Percentiles rank a stretch among this genome's conserved stretches.
Evolutionary conservation across 2,329 filamentous ascomycete genomes (phyloP).

Genomic region (Claviceps pazoutovae): DNA sequence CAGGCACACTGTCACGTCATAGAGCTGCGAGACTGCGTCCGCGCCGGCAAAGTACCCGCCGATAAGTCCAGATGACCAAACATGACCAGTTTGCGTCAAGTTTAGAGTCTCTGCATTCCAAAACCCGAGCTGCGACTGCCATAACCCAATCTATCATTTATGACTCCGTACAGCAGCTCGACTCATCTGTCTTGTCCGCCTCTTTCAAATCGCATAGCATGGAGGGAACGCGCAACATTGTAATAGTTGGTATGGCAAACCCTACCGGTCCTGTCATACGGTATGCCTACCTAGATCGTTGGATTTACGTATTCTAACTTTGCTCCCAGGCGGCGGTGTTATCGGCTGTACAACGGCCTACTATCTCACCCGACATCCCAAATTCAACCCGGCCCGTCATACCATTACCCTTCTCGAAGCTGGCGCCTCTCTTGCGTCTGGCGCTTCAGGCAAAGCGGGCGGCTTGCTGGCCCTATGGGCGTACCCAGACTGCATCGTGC

Average conservation of each 20-base stretch:
- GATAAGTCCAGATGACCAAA: too few species aligned
- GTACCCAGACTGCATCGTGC: conserved; percentile 72
- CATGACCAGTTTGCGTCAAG: too few species aligned
- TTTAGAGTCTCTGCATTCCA: too few species aligned
- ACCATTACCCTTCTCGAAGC: conserved; percentile 81
- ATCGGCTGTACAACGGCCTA: conserved; percentile 89
- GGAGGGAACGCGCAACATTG: conserved; percentile 29
- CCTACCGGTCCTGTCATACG: not conserved
- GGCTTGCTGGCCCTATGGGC: conserved; percentile 86
- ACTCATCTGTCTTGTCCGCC: too few species aligned
- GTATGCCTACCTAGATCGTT: not conserved
- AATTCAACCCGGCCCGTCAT: conserved; percentile 61
- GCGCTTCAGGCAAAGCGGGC: conserved; percentile 87
- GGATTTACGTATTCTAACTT: not conserved
- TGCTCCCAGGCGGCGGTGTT: conserved; percentile 62
- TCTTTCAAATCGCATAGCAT: conserved; percentile 10
- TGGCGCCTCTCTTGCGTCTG: conserved; percentile 66
- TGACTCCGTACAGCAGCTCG: too few species aligned
- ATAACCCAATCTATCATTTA: too few species aligned
- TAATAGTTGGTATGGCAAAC: conserved; percentile 31
- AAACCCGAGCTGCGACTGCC: too few species aligned
- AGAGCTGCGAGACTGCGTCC: too few species aligned
- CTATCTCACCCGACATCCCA: conserved; percentile 74
- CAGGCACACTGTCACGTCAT: not conserved
- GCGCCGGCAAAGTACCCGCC: too few species aligned